phyloP scores from a whole-genome alignment of 768 basidiomycete species.

The Phanerodontia chrysosporium region DNA sequence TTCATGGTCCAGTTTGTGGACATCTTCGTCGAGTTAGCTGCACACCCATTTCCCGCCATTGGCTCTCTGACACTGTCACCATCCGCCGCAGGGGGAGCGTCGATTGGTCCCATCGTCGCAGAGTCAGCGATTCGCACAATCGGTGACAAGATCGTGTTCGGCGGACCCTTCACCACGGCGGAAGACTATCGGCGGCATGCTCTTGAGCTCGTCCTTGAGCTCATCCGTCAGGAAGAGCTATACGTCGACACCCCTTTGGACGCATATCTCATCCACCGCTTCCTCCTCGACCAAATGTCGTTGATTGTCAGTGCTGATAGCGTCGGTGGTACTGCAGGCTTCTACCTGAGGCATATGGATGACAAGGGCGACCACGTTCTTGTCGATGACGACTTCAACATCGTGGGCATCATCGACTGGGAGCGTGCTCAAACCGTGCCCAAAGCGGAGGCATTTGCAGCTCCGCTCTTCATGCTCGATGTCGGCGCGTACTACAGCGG shows the following conservation, averaged over 20 bases:
- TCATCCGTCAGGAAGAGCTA: background rate
- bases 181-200: background rate
- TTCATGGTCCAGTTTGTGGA: constrained; percentile 6
- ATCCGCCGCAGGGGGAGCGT: too few species aligned
- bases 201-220: background rate
- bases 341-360: constrained; percentile 21
- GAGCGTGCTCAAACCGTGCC: constrained; percentile 20
- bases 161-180: background rate
- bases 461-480: constrained; percentile 12
- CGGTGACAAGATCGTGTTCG: background rate
- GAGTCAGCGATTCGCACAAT: background rate
- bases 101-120: constrained; percentile 1
- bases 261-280: constrained; percentile 8
- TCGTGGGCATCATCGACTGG: constrained; percentile 28
- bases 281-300: background rate
- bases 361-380: constrained; percentile 26
- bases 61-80: background rate
- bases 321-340: background rate
- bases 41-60: constrained; percentile 8
- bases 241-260: constrained; percentile 1
- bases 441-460: constrained; percentile 15
- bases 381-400: constrained; percentile 19
- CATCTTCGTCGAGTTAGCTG: constrained; percentile 2
- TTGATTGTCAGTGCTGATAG: background rate
- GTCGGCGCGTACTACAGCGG: constrained; percentile 11